These are phyloP conservation scores for Cyclocybe cylindracea DNA, from an alignment of 768 basidiomycete species.

Conservation along the genomic window DNA sequence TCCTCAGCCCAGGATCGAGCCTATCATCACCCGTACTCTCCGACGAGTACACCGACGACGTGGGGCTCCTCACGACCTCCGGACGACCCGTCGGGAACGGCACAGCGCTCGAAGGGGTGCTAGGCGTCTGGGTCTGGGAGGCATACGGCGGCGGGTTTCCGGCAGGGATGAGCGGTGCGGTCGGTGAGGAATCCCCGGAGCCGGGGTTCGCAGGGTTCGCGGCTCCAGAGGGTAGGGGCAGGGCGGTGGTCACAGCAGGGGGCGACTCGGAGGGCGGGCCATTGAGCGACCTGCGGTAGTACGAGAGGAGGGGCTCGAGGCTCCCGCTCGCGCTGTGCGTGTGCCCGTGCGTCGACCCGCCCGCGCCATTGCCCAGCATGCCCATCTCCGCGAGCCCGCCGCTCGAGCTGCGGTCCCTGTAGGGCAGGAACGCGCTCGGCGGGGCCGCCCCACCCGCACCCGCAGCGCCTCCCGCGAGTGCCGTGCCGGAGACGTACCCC, in stretches of 20 bases:
- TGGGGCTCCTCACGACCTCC: not conserved
- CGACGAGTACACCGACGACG: slow-evolving; percentile 32
- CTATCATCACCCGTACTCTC: slow-evolving; percentile 41
- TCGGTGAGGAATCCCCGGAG: slow-evolving; percentile 35
- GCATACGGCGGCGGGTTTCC: not conserved
- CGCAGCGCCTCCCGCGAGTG: too few species aligned
- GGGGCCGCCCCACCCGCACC: slow-evolving; percentile 32
- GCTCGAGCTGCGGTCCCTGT: slow-evolving; percentile 31
- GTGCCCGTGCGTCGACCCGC: slow-evolving; percentile 14
- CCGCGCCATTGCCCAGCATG: slow-evolving; percentile 22
- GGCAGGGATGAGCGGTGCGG: not conserved
- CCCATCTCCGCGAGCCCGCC: slow-evolving; percentile 21
- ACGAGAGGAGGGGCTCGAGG: slow-evolving; percentile 24
- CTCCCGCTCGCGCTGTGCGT: slow-evolving; percentile 28
- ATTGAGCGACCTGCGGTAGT: slow-evolving; percentile 10
- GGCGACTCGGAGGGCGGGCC: not conserved
- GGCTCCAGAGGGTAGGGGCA: slow-evolving; percentile 16
- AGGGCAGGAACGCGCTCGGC: slow-evolving; percentile 29
- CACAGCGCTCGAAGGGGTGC: too few species aligned
- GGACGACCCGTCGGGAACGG: not conserved
- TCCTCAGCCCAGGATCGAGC: slow-evolving; percentile 44
- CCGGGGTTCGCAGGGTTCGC: slow-evolving; percentile 33
- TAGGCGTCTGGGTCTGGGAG: not conserved
- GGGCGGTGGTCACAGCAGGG: not conserved
- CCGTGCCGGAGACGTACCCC: slow-evolving; percentile 49